Evolutionary conservation across 2,329 filamentous ascomycete genomes (phyloP).

Genomic region (Colletotrichum zoysiae): DNA sequence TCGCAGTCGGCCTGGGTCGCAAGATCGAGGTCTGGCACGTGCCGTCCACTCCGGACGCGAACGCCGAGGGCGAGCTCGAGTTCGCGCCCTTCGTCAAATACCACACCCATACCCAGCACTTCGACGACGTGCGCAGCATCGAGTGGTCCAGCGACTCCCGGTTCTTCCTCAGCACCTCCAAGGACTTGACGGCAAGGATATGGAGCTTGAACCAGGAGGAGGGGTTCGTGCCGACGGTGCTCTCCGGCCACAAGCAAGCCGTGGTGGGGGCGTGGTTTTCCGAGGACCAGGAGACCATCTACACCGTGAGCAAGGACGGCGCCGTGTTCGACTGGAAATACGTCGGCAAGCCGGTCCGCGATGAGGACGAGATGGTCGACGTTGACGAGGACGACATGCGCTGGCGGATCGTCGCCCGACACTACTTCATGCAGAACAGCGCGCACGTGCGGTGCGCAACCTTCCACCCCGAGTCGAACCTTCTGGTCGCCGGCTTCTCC

Average conservation of each 20-base stretch:
- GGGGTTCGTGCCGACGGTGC: conserved; percentile 87
- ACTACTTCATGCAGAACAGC: conserved; percentile 94
- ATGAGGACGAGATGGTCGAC: conserved; percentile 70
- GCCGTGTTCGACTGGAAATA: conserved; percentile 96
- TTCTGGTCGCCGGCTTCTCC: conserved; percentile 97
- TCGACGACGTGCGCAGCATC: conserved; percentile 86
- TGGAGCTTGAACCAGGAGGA: conserved; percentile 93
- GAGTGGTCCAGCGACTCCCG: conserved; percentile 97
- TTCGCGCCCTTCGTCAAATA: conserved; percentile 96
- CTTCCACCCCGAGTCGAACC: conserved; percentile 86
- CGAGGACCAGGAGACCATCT: conserved; percentile 93
- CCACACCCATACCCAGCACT: conserved; percentile 87
- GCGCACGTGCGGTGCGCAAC: conserved; percentile 90
- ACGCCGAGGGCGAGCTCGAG: conserved; percentile 84
- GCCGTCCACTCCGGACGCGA: conserved; percentile 86
- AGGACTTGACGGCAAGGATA: conserved; percentile 92
- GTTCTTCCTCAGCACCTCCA: conserved; percentile 93
- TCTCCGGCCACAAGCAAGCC: conserved; percentile 90
- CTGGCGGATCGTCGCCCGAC: conserved; percentile 91
- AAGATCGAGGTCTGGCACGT: conserved; percentile 97
- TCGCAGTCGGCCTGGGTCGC: conserved; percentile 88
- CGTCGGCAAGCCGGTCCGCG: conserved; percentile 68
- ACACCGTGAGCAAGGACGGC: conserved; percentile 97
- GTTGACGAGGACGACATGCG: conserved; percentile 74
- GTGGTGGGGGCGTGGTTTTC: conserved; percentile 98